A percentile compares a stretch with the other conserved stretches of the same genome.
Evolutionary conservation across 1,139 yeast species (phyloP).

Genomic region (Candida albicans): DNA sequence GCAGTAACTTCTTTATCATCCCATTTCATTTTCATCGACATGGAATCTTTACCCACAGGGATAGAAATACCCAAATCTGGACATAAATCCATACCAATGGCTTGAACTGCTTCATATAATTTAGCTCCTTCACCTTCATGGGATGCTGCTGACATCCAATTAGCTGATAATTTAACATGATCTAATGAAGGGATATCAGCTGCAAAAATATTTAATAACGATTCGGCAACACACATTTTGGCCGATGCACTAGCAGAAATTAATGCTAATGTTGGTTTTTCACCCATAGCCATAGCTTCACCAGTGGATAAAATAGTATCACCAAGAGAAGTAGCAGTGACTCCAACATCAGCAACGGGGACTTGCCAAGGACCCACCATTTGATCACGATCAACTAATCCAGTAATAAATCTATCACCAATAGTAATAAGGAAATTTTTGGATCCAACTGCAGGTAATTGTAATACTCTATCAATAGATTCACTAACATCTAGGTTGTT

Average conservation of each 20-base stretch:
- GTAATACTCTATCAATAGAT: constrained; percentile 79
- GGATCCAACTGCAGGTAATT: constrained; percentile 92
- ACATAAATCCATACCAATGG: constrained; percentile 91
- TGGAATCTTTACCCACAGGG: constrained; percentile 98
- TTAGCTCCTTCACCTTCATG: constrained; percentile 96
- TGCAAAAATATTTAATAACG: constrained; percentile 83
- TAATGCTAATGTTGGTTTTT: constrained; percentile 87
- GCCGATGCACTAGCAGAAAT: constrained; percentile 96
- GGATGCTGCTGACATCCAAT: constrained; percentile 99
- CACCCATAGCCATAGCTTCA: constrained; percentile 98
- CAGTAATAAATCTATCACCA: constrained; percentile 96
- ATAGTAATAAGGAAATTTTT: constrained; percentile 93
- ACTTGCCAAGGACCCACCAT: constrained; percentile 99
- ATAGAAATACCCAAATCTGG: constrained; percentile 89
- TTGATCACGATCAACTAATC: constrained; percentile 95
- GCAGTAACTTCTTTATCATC: constrained; percentile 89
- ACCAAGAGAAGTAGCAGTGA: constrained; percentile 88
- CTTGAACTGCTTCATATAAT: constrained; percentile 95
- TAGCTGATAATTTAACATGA: constrained; percentile 85
- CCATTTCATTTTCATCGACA: constrained; percentile 99
- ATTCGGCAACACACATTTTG: constrained; percentile 94
- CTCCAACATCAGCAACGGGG: constrained; percentile 99
- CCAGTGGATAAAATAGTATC: constrained; percentile 71
- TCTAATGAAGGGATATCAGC: constrained; percentile 81
- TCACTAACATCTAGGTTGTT: constrained; percentile 44